A percentile compares a stretch with the other conserved stretches of the same genome.
Evolutionary conservation across 1,139 yeast genomes (phyloP).

Genomic region (Geotrichum macrosporum): DNA sequence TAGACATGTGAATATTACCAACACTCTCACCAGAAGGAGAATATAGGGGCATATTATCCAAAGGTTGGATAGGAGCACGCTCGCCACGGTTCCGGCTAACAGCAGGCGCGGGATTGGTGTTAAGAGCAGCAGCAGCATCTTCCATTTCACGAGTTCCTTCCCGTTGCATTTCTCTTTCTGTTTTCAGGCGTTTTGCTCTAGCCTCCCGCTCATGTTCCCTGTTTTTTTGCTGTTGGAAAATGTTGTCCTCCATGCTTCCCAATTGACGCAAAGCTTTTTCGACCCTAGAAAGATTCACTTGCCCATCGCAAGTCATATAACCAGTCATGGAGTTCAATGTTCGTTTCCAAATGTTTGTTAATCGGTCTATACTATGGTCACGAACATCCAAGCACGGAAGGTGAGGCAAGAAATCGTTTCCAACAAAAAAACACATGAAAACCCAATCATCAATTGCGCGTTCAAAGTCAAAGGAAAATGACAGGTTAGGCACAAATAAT

Average conservation of each 20-base stretch:
- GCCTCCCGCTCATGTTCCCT: constrained; percentile 66
- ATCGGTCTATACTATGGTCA: constrained; percentile 83
- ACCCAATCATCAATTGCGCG: constrained; percentile 99
- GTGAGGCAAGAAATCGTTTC: constrained; percentile 97
- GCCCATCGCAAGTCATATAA: constrained; percentile 87
- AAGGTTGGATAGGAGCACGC: constrained; percentile 68
- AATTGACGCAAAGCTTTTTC: constrained; percentile 63
- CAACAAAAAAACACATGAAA: constrained; percentile 96
- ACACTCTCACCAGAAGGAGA: constrained; percentile 65
- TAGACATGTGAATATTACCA: constrained; percentile 63
- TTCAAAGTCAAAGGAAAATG: constrained; percentile 81
- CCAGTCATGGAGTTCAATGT: constrained; percentile 62
- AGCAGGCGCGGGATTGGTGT: constrained; percentile 20
- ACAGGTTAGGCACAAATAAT: constrained; percentile 58
- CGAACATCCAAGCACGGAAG: constrained; percentile 91
- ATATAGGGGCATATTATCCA: constrained; percentile 71
- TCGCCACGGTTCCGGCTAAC: constrained; percentile 45
- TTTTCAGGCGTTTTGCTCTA: constrained; percentile 55
- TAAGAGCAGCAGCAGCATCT: constrained; percentile 8
- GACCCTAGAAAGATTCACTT: constrained; percentile 67
- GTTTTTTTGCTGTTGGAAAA: constrained; percentile 50
- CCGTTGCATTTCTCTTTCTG: constrained; percentile 32
- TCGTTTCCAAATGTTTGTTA: constrained; percentile 80
- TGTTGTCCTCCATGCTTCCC: constrained; percentile 72
- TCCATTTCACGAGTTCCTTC: constrained; percentile 18